Conservation (phyloP, 83 land plant species). For the Isoetes engelmannii region DNA sequence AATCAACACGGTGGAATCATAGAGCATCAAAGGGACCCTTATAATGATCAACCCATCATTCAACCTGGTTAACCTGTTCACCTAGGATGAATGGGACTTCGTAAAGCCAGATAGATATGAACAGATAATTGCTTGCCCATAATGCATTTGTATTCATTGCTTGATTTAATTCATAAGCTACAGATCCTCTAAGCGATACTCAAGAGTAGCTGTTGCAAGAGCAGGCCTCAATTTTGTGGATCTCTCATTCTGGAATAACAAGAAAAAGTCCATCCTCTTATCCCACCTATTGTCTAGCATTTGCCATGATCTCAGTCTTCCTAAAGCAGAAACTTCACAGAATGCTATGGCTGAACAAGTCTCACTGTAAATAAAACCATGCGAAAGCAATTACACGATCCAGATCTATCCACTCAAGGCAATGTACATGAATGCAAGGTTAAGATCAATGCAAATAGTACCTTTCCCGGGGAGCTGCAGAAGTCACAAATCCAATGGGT, state of each 20-base stretch:
- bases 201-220: not conserved
- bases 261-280: slow-evolving; percentile 1
- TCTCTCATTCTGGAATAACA: slow-evolving; percentile 1
- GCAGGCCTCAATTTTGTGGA: not conserved
- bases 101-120: no score
- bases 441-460: not conserved
- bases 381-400: not conserved
- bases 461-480: not conserved
- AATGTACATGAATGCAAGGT: not conserved
- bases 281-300: not conserved
- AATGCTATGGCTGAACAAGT: slow-evolving; percentile 1
- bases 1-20: no score
- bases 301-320: not conserved
- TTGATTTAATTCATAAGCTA: not conserved
- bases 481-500: slow-evolving; percentile 7
- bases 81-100: no score
- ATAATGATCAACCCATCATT: no score
- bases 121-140: no score
- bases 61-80: no score
- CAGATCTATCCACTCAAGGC: not conserved
- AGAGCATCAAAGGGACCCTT: no score
- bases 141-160: no score
- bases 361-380: not conserved
- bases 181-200: not conserved
- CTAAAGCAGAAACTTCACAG: not conserved